Conservation (phyloP, 2,329 filamentous ascomycete genomes). For the Aspergillus jensenii region DNA sequence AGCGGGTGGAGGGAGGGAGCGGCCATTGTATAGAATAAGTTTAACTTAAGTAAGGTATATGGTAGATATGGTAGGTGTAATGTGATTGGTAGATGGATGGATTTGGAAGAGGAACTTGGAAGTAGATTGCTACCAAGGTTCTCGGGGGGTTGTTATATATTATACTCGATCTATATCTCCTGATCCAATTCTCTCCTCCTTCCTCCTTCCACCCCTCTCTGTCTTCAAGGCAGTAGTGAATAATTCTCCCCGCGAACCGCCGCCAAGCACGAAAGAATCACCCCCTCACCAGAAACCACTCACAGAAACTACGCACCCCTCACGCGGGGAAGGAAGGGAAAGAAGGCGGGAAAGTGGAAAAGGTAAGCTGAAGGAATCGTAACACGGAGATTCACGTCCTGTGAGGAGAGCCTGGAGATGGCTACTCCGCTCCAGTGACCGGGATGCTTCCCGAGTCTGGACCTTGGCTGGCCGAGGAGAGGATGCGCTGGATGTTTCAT, state of each 20-base stretch:
- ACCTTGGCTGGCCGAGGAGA: background rate
- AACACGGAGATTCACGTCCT: background rate
- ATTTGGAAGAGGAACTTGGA: background rate
- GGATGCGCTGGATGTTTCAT: background rate
- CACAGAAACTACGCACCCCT: too few species aligned
- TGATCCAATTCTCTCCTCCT: too few species aligned
- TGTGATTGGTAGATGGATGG: background rate
- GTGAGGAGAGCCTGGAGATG: background rate
- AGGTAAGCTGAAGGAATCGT: background rate
- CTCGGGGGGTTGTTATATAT: too few species aligned
- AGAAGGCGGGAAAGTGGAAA: too few species aligned
- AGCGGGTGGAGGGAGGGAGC: slow-evolving; percentile 58
- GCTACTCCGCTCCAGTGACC: background rate
- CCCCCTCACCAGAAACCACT: too few species aligned
- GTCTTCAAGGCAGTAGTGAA: too few species aligned
- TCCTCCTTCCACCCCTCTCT: too few species aligned
- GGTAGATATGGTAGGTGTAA: background rate
- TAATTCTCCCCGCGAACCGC: too few species aligned
- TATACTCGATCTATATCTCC: too few species aligned
- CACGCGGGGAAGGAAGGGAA: too few species aligned
- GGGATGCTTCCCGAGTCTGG: background rate
- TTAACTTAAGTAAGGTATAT: background rate
- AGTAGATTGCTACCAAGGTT: background rate
- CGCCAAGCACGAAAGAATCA: too few species aligned
- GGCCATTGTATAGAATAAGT: background rate